A percentile compares a stretch with the other conserved stretches of the same genome.
These are phyloP conservation scores for Fusarium sp. DNA, from an alignment of 2,329 filamentous ascomycete genomes.

Conservation along the genomic window DNA sequence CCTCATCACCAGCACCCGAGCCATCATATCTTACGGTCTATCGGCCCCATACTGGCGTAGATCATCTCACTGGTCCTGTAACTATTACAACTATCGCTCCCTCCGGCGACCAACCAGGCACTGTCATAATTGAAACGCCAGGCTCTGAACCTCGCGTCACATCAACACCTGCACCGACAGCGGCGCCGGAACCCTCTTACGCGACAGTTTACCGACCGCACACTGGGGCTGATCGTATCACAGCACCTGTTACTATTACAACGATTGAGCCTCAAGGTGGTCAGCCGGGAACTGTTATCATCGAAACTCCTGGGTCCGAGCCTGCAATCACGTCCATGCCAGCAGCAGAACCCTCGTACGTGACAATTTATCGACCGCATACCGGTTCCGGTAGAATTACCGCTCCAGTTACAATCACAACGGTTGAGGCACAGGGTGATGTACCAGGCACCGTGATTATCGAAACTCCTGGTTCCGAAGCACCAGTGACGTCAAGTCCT, in stretches of 20 bases:
- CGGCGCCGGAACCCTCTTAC: conserved; percentile 11
- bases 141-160: conserved; percentile 10
- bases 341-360: conserved; percentile 11
- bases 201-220: conserved; percentile 9
- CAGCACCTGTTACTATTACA: conserved; percentile 1
- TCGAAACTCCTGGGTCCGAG: conserved; percentile 17
- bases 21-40: conserved; percentile 11
- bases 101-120: conserved; percentile 10
- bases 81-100: conserved; percentile 10
- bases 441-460: conserved; percentile 28
- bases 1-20: neutral
- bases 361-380: conserved; percentile 10
- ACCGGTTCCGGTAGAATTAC: conserved; percentile 7
- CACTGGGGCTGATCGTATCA: conserved; percentile 1
- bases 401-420: conserved; percentile 6
- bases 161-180: neutral
- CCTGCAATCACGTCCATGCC: conserved; percentile 2
- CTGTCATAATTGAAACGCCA: conserved; percentile 24
- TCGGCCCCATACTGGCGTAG: conserved; percentile 1
- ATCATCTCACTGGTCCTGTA: neutral
- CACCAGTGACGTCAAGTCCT: neutral
- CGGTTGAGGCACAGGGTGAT: neutral
- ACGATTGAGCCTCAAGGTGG: conserved; percentile 11
- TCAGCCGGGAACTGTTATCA: conserved; percentile 23
- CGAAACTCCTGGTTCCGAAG: conserved; percentile 19